Base-by-base conservation (phyloP, 768 basidiomycete genomes). In the Lentinula lateritia region DNA sequence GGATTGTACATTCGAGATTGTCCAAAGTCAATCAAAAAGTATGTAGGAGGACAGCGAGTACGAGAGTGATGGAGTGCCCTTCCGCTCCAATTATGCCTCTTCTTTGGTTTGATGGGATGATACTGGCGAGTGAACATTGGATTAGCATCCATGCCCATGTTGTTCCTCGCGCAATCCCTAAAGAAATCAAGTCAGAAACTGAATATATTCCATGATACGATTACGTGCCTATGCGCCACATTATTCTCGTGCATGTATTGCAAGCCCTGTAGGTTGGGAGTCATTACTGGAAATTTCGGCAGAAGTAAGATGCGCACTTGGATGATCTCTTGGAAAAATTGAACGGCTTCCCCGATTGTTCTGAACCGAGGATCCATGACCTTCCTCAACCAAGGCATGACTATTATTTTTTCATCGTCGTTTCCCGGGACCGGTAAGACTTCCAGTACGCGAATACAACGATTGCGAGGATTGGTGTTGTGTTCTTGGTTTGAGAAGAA, bases 11-110 rank as follows among this genome's bases (percentile, higher is more conserved):
- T 67, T 0, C 69, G 60, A 0, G 78, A 74, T 1, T 75, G 58
- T 2, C 73, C 78, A 64, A 77, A 79, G 55, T 78, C 76, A 9
- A 75, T 77, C 50, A 76, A 68, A 45, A 75, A 76, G 52, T 77
- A 78, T 54, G 67, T 73, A 1, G 70, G 71, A 1, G 71, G 73
- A 5, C 65, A 63, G 36, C 71, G 67, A 0, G 73, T 75, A 10
- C 45, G 4, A 72, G 66, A 0, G 71, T 72, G 28, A 64, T 66
- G 59, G 67, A 65, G 57, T 5, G 35, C 38, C 50, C 64, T 48
- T n/a, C 16, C 36, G 13, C 8, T 60, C 58, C 58, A 60, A n/a
- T 60, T 39, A 23, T 60, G 52, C 8, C 38, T 36, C 5, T 42
- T 42, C 13, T 18, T 32, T 2, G 45, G 46, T 13, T 38, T 16